Evolutionary conservation across 2,329 filamentous ascomycete genomes (phyloP).

Genomic region (Rhynchosporium agropyri): DNA sequence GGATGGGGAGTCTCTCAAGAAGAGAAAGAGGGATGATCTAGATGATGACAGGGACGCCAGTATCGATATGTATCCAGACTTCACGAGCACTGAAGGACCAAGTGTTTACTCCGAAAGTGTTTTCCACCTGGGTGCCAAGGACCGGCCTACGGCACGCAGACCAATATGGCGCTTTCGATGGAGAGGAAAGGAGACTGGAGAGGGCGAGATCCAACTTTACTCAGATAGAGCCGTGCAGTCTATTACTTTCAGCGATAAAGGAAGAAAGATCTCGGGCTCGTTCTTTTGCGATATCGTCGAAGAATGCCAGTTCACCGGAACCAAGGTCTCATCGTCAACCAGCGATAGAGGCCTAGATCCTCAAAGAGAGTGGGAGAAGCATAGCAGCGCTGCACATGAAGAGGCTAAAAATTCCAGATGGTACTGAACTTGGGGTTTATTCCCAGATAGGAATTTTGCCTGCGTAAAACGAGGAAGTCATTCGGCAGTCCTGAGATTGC

Average conservation of each 20-base stretch:
- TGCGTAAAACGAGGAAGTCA: no score
- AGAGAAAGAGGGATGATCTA: slow-evolving; percentile 24
- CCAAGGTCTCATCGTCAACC: slow-evolving; percentile 9
- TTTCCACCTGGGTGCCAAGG: slow-evolving; percentile 24
- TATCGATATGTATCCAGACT: slow-evolving; percentile 10
- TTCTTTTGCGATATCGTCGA: slow-evolving; percentile 21
- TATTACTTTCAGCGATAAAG: slow-evolving; percentile 28
- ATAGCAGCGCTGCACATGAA: slow-evolving; percentile 25
- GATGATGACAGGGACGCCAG: slow-evolving; percentile 26
- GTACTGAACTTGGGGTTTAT: neutral
- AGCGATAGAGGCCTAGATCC: slow-evolving; percentile 21
- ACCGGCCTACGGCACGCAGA: slow-evolving; percentile 28
- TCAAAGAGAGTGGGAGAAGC: slow-evolving; percentile 24
- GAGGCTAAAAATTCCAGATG: slow-evolving; percentile 20
- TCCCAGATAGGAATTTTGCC: no score
- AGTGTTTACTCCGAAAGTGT: slow-evolving; percentile 19
- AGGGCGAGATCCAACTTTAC: slow-evolving; percentile 29
- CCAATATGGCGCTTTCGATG: slow-evolving; percentile 31
- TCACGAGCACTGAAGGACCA: slow-evolving; percentile 1
- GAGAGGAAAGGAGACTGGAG: slow-evolving; percentile 31
- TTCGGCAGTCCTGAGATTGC: no score
- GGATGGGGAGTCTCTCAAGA: slow-evolving; percentile 12
- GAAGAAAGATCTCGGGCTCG: slow-evolving; percentile 24
- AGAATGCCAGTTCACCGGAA: slow-evolving; percentile 28
- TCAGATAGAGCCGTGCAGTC: slow-evolving; percentile 21